Evolutionary conservation across 192 early-diverging fungal species (phyloP), one percentile per base, ranked within the genome.

Genomic region (Dimargaris verticillata): DNA sequence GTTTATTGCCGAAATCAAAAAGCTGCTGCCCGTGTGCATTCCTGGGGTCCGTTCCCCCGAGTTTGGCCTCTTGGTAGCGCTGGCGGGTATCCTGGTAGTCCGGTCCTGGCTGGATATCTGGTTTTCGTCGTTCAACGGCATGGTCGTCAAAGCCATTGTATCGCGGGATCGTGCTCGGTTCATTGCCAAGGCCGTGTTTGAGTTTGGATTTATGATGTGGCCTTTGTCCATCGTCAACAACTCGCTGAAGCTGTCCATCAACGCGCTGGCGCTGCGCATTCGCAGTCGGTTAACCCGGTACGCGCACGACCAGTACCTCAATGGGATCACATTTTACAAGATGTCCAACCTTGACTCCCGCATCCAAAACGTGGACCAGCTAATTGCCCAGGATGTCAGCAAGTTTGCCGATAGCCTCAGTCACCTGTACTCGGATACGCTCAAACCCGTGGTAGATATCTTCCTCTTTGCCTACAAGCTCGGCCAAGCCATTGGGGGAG

Each of bases 361-460:
- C 44, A 87, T 95, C 67, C 82, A 85, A 67, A 91, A 91, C 66
- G 86, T 88, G 15, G 89, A 92, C 70, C 92, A 95, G 83, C 62
- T 76, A 45, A 84, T 92, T 46, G 87, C 93, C 3, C 86, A 91
- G 28, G 95, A 99, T 68, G 82, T 92, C 52, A 80, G 76, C 69
- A 92, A 88, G 68, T 99, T 99, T 73, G 88, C 88, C 61, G 79
- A 83, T 48, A 88, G 88, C 20, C 72, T 90, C 18, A 78, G 91
- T 14, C 85, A 83, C 54, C 77, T 99, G 28, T 99, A 97, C 74
- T 89, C 86, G 29, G 95, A 96, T 68, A 75, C 94, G 60, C 90
- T 90, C 47, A 99, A 99, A 64, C 96, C 96, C 11, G 80, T 91
- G 20, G 76, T 99, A 24, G 96, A 99, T 74, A 85, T 86, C 10